These are phyloP conservation scores for Botryotinia narcissicola DNA, from an alignment of 2,329 filamentous ascomycete genomes.

Conservation along the genomic window DNA sequence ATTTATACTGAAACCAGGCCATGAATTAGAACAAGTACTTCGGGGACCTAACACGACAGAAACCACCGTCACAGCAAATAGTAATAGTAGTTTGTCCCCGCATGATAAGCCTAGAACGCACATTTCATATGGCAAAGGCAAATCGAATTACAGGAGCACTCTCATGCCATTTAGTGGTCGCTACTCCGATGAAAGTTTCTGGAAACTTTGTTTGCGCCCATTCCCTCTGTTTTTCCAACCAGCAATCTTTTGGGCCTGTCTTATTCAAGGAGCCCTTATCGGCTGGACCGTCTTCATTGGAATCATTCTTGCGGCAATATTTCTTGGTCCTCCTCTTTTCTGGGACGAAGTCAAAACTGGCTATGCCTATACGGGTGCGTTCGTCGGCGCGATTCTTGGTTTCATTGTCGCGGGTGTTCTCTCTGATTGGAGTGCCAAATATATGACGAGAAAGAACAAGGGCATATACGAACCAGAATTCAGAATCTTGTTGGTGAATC, in stretches of 20 bases:
- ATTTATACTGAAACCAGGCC: slow-evolving; percentile 15
- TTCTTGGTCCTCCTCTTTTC: slow-evolving; percentile 76
- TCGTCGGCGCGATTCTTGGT: slow-evolving; percentile 76
- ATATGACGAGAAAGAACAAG: slow-evolving; percentile 69
- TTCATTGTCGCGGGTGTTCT: slow-evolving; percentile 73
- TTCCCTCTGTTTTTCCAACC: slow-evolving; percentile 83
- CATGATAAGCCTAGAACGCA: neutral
- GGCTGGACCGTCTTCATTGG: slow-evolving; percentile 95
- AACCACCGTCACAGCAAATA: slow-evolving; percentile 15
- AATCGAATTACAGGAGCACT: slow-evolving; percentile 53
- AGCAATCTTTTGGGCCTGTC: slow-evolving; percentile 73
- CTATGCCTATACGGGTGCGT: slow-evolving; percentile 83
- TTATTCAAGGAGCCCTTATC: slow-evolving; percentile 87
- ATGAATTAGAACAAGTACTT: slow-evolving; percentile 14
- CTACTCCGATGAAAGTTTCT: slow-evolving; percentile 74
- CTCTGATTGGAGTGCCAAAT: slow-evolving; percentile 68
- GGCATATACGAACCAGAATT: slow-evolving; percentile 93
- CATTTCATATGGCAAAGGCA: neutral
- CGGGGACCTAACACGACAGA: slow-evolving; percentile 13
- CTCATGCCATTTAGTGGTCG: slow-evolving; percentile 75
- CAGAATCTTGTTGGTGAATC: slow-evolving; percentile 76
- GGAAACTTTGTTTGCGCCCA: slow-evolving; percentile 64
- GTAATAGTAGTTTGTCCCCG: neutral
- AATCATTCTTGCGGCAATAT: slow-evolving; percentile 77
- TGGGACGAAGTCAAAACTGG: slow-evolving; percentile 80